Evolutionary conservation across 257 asterid species (phyloP), one percentile per base, ranked within the genome.

Genomic region (Cinchona pubescens): DNA sequence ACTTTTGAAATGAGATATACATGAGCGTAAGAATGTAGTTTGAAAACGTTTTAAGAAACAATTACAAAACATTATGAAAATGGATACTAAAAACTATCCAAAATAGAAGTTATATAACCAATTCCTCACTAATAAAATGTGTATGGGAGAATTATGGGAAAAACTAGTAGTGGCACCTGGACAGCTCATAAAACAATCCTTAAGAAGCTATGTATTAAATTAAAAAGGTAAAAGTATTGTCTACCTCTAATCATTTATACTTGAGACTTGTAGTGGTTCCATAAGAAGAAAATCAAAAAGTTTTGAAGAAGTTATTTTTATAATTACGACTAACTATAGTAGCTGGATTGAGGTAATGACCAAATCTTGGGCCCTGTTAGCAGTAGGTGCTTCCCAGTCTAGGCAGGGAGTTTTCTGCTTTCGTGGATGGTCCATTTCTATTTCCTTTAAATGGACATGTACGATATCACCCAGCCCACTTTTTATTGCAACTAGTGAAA

Each of bases 151-250:
- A 49, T 49, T 6, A 49, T 23, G 55, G 56, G 21, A 49, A 14
- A 16, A 16, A 3, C 6, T 16, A 49, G 4, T 49, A 14, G 56
- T 16, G 63, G 49, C 34, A 34, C 48, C 30, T 21, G 29, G 75
- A 70, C 45, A 70, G n/a, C 45, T 70, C 75, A 51, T 32, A 70
- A 70, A 70, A 70, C 48, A 18, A 3, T 48, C 74, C 37, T 70
- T 32, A 32, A 21, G 6, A 34, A 51, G 34, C 18, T 5, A 40
- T 40, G 45, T 40, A 5, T 0, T 18, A 23, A 23, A 5, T 0
- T 18, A 23, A 23, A 35, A 37, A 37, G 37, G 15, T 27, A 7
- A 49, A 55, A 37, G 34, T 53, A 40, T 71, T 55, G 37, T 2
- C 23, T 9, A 53, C 55, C 51, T 32, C 34, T 53, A 5, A 53